A percentile compares a stretch with the other conserved stretches of the same genome.
Conservation (phyloP, 305 asterid genomes). For the Coffea humblotiana region DNA sequence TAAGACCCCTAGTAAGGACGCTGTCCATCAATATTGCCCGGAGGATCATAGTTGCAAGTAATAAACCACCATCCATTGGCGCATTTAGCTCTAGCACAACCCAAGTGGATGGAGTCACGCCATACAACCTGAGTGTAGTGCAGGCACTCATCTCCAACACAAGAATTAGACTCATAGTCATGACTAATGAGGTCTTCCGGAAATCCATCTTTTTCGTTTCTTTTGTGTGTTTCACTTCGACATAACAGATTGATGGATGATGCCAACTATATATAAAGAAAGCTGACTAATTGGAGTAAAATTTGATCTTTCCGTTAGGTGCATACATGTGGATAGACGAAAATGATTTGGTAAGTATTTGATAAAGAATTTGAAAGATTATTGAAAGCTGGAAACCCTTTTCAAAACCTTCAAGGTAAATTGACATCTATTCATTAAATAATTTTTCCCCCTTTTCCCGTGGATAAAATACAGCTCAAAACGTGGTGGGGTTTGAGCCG, state of each 20-base stretch:
- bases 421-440: not conserved
- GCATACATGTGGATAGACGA: not conserved
- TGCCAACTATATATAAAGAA: not conserved
- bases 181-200: not conserved
- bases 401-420: not conserved
- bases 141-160: not conserved
- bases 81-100: conserved; percentile 34
- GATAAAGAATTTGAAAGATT: not conserved
- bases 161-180: not conserved
- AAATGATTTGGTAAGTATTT: not conserved
- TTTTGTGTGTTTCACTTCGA: not conserved
- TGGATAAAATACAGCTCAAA: too few relatives aligned
- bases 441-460: too few relatives aligned
- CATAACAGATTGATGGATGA: not conserved
- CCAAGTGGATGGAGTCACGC: not conserved
- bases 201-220: not conserved
- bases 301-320: not conserved
- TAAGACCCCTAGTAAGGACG: conserved; percentile 38
- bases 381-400: not conserved
- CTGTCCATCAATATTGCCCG: conserved; percentile 45
- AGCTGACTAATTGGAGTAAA: not conserved
- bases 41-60: conserved; percentile 47
- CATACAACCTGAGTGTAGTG: conserved; percentile 27
- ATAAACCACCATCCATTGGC: conserved; percentile 36
- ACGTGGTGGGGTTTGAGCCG: too few relatives aligned